Conservation (phyloP, 106 monocot species). For the Platanthera guangdongensis region DNA sequence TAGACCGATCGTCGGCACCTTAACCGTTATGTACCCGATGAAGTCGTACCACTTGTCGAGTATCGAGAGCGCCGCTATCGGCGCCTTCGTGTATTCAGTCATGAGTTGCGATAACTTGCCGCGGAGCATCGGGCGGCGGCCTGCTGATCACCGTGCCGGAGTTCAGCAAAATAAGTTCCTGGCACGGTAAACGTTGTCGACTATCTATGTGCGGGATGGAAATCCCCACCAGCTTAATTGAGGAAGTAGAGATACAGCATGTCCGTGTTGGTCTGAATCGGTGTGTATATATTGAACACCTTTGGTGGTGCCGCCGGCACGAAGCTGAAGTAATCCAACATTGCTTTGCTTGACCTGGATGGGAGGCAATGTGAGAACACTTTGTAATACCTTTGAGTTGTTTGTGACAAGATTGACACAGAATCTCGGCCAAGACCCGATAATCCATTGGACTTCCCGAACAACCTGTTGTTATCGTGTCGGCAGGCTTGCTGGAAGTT, state of each 20-base stretch:
- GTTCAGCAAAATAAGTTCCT: slow-evolving; percentile 44
- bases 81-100: slow-evolving; percentile 30
- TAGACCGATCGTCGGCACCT: slow-evolving; percentile 31
- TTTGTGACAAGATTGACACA: slow-evolving; percentile 26
- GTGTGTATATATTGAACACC: slow-evolving; percentile 24
- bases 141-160: slow-evolving; percentile 73
- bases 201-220: slow-evolving; percentile 15
- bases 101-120: slow-evolving; percentile 24
- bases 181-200: slow-evolving; percentile 21
- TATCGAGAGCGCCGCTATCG: slow-evolving; percentile 36
- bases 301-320: background rate
- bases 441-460: slow-evolving; percentile 18
- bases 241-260: slow-evolving; percentile 25
- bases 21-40: slow-evolving; percentile 14
- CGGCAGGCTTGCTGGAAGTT: slow-evolving; percentile 38
- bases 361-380: slow-evolving; percentile 53
- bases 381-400: slow-evolving; percentile 6
- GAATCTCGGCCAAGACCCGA: slow-evolving; percentile 29
- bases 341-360: slow-evolving; percentile 9
- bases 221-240: slow-evolving; percentile 27
- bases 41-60: slow-evolving; percentile 73
- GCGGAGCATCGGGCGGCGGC: slow-evolving; percentile 39
- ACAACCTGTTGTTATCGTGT: slow-evolving; percentile 18
- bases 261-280: slow-evolving; percentile 11
- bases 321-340: slow-evolving; percentile 29